These are phyloP conservation scores for Brassica hybrid DNA, from an alignment of 441 rosid species.

Conservation along the genomic window DNA sequence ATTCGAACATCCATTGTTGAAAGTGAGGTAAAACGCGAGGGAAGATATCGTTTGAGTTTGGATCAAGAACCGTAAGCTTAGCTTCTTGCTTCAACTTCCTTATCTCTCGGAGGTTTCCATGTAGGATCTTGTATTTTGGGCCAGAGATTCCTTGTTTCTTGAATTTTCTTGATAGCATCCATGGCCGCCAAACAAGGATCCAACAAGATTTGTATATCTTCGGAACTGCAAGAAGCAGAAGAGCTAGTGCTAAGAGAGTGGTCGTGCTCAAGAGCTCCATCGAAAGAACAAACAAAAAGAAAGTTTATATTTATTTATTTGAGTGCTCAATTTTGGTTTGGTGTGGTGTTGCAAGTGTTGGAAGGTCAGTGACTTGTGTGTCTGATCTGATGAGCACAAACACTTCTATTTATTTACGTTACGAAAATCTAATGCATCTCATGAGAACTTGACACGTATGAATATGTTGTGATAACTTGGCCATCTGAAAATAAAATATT, in stretches of 20 bases:
- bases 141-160: conserved; percentile 41
- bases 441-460: background rate
- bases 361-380: conserved; percentile 7
- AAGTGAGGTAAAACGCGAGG: conserved; percentile 31
- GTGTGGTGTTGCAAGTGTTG: background rate
- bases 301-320: background rate
- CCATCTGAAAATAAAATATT: background rate
- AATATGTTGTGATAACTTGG: background rate
- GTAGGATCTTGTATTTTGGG: conserved; percentile 31
- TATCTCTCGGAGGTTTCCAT: conserved; percentile 33
- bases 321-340: background rate
- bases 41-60: conserved; percentile 20
- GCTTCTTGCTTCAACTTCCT: conserved; percentile 29
- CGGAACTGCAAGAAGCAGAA: conserved; percentile 16
- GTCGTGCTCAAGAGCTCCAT: conserved; percentile 21
- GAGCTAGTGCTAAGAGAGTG: conserved; percentile 12
- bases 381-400: background rate
- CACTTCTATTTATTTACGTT: background rate
- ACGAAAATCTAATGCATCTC: background rate
- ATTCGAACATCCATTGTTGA: conserved; percentile 22
- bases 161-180: conserved; percentile 25
- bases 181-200: conserved; percentile 35
- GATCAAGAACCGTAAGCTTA: conserved; percentile 30
- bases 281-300: background rate
- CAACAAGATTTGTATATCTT: conserved; percentile 8